Evolutionary conservation across 2,329 filamentous ascomycete species (phyloP).

Genomic region (Ascosphaera apis): DNA sequence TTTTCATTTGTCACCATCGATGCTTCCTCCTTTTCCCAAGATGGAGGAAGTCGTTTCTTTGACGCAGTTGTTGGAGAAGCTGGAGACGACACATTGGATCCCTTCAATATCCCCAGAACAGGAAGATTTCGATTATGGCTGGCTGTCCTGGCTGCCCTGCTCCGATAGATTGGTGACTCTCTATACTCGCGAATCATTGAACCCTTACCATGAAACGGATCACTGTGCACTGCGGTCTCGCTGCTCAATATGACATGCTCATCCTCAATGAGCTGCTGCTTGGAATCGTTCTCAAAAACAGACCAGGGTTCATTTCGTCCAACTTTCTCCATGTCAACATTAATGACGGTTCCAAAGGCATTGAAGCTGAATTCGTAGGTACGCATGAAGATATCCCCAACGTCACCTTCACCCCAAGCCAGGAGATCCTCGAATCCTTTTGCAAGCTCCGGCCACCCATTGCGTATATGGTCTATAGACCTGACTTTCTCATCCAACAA

Average conservation of each 20-base stretch:
- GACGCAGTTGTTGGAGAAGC: slow-evolving; percentile 10
- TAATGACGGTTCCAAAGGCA: slow-evolving; percentile 28
- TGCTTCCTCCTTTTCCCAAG: slow-evolving; percentile 24
- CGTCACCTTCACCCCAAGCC: slow-evolving; percentile 57
- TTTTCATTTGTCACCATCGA: slow-evolving; percentile 62
- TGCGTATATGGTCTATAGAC: slow-evolving; percentile 51
- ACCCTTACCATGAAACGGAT: not conserved
- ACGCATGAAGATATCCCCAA: slow-evolving; percentile 59
- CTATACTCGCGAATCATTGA: slow-evolving; percentile 5
- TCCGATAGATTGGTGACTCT: not conserved
- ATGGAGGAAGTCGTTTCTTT: slow-evolving; percentile 6
- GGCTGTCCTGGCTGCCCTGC: not conserved
- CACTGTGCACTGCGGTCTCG: slow-evolving; percentile 4
- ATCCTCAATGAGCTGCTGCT: not conserved
- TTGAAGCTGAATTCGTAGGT: slow-evolving; percentile 69
- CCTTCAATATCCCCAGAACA: slow-evolving; percentile 9
- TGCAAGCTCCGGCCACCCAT: slow-evolving; percentile 68
- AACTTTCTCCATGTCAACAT: slow-evolving; percentile 30
- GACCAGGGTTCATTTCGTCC: slow-evolving; percentile 17
- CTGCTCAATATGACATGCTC: not conserved
- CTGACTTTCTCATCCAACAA: slow-evolving; percentile 47
- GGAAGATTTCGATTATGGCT: slow-evolving; percentile 2
- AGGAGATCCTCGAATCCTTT: slow-evolving; percentile 51
- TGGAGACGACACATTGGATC: slow-evolving; percentile 7
- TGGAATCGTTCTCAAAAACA: slow-evolving; percentile 4